Conservation (phyloP, 345 rosid species). For the Excoecaria agallocha region DNA sequence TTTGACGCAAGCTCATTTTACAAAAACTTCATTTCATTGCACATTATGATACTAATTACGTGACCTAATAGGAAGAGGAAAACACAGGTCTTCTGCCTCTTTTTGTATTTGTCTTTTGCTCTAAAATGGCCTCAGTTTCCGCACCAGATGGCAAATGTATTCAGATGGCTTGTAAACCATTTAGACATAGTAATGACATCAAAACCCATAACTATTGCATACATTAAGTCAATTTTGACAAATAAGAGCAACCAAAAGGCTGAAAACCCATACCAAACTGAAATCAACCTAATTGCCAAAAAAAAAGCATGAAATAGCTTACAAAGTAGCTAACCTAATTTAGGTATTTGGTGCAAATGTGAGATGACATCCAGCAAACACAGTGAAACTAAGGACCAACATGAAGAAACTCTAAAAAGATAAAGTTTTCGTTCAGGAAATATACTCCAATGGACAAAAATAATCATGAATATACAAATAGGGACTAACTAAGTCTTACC, state of each 20-base stretch:
- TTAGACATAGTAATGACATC: not conserved
- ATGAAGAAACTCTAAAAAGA: not conserved
- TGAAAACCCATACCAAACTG: not conserved
- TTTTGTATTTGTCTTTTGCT: not conserved
- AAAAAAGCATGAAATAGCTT: not conserved
- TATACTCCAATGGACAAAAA: not conserved
- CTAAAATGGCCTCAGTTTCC: not conserved
- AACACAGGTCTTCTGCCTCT: not conserved
- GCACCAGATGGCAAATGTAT: not conserved
- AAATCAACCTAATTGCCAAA: not conserved
- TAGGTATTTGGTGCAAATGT: not conserved
- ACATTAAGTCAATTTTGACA: not conserved
- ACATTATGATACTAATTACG: not conserved
- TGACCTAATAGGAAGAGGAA: not conserved
- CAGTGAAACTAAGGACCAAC: not conserved
- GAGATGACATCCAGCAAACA: not conserved
- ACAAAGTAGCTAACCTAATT: not conserved
- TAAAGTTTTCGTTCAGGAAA: not conserved
- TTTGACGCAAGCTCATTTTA: not conserved
- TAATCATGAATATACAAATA: not conserved
- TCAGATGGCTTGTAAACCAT: not conserved
- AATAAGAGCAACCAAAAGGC: not conserved
- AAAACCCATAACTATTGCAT: not conserved
- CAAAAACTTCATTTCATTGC: not conserved
- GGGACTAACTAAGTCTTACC: slow-evolving; percentile 52